Evolutionary conservation across 1,139 yeast genomes (phyloP).

Genomic region (Magnusiomyces suaveolens): DNA sequence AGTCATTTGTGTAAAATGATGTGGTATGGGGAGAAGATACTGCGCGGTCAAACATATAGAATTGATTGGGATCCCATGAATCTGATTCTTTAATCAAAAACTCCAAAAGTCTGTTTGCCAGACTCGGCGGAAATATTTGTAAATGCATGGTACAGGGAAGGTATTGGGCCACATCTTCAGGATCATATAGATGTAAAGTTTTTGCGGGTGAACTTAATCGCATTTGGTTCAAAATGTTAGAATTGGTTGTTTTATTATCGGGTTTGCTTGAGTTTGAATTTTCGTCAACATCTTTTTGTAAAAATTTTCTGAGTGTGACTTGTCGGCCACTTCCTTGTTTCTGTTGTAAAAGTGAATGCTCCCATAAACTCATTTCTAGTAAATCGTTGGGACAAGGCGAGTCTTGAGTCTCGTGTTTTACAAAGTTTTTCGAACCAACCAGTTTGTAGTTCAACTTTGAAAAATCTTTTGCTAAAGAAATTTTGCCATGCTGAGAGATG

Average conservation of each 20-base stretch:
- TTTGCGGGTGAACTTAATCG: constrained; percentile 12
- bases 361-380: background rate
- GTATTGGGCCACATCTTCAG: constrained; percentile 33
- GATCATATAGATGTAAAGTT: constrained; percentile 24
- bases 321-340: background rate
- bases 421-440: background rate
- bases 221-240: constrained; percentile 1
- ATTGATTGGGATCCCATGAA: constrained; percentile 35
- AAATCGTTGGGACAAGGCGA: background rate
- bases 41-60: constrained; percentile 50
- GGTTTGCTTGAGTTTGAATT: background rate
- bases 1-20: constrained; percentile 34
- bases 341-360: background rate
- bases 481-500: background rate
- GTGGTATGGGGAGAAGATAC: constrained; percentile 48
- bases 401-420: background rate
- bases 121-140: constrained; percentile 42
- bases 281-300: background rate
- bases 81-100: constrained; percentile 37
- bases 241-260: background rate
- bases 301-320: background rate
- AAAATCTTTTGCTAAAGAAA: too few species aligned
- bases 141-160: constrained; percentile 45
- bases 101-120: constrained; percentile 39
- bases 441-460: background rate